These are phyloP conservation scores for Trichomonas tenax DNA, from an alignment of 208 protist species.

Conservation along the genomic window DNA sequence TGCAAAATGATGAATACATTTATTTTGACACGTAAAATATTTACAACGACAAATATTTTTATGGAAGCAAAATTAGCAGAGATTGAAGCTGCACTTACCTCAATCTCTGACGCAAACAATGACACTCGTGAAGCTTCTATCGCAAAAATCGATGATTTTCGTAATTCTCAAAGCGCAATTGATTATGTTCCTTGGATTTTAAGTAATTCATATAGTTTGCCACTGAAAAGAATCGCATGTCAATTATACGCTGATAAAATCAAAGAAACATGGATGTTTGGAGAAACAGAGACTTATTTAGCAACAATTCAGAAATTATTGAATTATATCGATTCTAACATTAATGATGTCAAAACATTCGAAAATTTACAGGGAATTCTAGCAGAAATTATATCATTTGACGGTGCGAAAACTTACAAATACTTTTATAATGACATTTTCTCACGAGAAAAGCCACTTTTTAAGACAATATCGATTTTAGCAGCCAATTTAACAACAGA, in stretches of 20 bases:
- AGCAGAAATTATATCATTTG: neutral
- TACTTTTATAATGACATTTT: neutral
- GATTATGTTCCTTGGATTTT: neutral
- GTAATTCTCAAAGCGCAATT: neutral
- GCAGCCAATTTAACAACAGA: neutral
- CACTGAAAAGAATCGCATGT: neutral
- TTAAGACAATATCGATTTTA: neutral
- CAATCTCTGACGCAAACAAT: neutral
- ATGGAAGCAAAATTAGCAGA: neutral
- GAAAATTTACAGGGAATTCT: neutral
- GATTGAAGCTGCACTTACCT: neutral
- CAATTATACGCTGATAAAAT: neutral
- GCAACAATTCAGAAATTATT: neutral
- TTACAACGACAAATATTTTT: no score
- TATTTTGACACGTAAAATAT: no score
- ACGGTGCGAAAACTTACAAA: neutral
- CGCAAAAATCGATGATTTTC: neutral
- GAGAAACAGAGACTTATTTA: neutral
- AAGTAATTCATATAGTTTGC: neutral
- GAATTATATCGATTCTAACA: neutral
- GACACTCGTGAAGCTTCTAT: neutral
- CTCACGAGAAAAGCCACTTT: neutral
- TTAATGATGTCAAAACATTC: neutral
- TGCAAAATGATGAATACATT: no score
- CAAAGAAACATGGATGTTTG: neutral